A percentile compares a stretch with the other conserved stretches of the same genome.
phyloP scores from a whole-genome alignment of 108 stramenopile genomes.

The Cyclotella baltica region DNA sequence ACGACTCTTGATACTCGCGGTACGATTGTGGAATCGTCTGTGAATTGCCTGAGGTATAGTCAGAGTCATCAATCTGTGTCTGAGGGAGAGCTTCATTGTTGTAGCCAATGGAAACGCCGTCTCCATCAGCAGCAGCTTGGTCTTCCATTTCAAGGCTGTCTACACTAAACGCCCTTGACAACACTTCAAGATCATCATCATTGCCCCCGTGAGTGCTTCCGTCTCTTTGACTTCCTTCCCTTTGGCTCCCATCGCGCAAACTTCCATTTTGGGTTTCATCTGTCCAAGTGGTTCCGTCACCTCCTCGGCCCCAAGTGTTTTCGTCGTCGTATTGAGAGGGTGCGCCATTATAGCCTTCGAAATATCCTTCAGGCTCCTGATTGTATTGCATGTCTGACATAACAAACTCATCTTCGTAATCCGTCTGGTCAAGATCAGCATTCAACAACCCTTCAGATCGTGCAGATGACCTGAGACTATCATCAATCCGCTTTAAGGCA shows the following conservation, averaged over 20 bases:
- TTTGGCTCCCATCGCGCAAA: no score
- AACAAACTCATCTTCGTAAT: constrained; percentile 4
- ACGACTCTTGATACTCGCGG: no score
- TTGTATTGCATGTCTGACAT: background rate
- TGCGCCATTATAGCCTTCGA: background rate
- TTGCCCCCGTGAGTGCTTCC: background rate
- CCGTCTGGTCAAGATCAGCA: background rate
- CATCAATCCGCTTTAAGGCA: background rate
- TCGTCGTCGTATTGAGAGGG: background rate
- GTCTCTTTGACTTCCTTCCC: no score
- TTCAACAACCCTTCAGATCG: constrained; percentile 3
- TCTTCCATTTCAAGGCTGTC: background rate
- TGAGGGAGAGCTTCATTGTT: background rate
- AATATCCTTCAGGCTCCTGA: background rate
- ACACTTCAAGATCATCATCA: constrained; percentile 14
- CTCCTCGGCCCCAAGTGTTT: no score
- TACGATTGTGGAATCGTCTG: no score
- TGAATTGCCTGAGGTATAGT: no score
- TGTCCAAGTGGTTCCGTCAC: no score
- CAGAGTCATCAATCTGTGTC: no score
- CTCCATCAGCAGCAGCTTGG: background rate
- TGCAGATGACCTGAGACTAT: background rate
- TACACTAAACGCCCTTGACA: constrained; percentile 11
- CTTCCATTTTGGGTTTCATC: no score
- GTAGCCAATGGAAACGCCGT: background rate